Evolutionary conservation across 768 basidiomycete species (phyloP).

Genomic region (Auricularia auricula-judae): DNA sequence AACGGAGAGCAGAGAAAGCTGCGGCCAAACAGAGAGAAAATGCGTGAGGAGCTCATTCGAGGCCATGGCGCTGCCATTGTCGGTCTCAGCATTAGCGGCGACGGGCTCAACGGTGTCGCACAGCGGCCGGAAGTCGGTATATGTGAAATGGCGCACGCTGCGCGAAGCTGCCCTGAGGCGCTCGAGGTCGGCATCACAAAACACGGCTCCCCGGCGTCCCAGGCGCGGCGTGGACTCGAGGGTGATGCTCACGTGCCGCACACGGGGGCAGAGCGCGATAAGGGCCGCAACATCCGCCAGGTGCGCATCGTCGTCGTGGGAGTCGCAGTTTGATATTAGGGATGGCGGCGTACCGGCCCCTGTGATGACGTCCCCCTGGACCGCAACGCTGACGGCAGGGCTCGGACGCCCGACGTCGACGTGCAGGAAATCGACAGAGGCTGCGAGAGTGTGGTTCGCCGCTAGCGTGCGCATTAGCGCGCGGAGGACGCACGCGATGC

Average conservation of each 20-base stretch:
- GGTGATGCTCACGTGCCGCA: neutral
- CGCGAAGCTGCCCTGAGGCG: neutral
- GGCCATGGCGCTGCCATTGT: neutral
- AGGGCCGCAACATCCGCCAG: neutral
- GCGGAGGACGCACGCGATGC: neutral
- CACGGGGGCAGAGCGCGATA: neutral
- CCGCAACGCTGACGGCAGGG: neutral
- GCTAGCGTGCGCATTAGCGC: neutral
- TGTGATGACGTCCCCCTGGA: too few relatives aligned
- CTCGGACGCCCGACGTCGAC: neutral
- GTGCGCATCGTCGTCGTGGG: neutral
- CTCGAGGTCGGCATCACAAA: neutral
- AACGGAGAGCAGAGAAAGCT: neutral
- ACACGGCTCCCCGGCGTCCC: neutral
- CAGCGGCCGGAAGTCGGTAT: neutral
- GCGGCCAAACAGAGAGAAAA: neutral
- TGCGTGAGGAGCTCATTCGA: neutral
- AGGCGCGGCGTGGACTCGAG: neutral
- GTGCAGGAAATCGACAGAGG: neutral
- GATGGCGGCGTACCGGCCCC: too few relatives aligned
- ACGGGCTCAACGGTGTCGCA: neutral
- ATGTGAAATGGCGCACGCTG: neutral
- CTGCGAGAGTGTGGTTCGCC: neutral
- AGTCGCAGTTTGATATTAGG: neutral
- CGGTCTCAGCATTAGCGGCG: neutral